Base-by-base conservation (phyloP, 306 rosid species). In the Abrus pulchellus region DNA sequence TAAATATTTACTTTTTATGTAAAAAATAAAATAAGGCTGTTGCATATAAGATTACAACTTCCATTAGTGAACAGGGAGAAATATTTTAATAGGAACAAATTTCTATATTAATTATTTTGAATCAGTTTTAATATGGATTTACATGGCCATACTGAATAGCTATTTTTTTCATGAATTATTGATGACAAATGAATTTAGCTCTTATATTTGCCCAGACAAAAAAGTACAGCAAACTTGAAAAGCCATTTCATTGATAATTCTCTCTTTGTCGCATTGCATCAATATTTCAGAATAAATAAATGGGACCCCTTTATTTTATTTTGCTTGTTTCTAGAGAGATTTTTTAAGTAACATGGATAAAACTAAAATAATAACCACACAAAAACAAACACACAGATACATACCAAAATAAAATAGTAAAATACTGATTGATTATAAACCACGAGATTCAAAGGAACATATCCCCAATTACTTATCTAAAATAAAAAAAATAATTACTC, bases 211-310 rank as follows among this genome's bases (percentile, higher is more conserved):
- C 40, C 2, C 40, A 36, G 2, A 36, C 2, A 55, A 7, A 55
- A 54, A 9, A 30, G 3, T 11, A 32, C 7, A 32, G 14, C 41
- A 30, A 11, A 10, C 41, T 60, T 60, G 66, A 60, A 60, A 60
- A 60, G 66, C 32, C 66, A 30, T 10, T 60, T 7, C 27, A 60
- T 59, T 4, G 4, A 60, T 60, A 11, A 60, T 60, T 60, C 2
- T 30, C 43, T 60, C 0, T 60, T 60, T 32, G 20, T 32, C 28
- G 43, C 43, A 32, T 30, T 10, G 5, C 20, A 32, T 60, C 41
- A 57, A 32, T 38, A 60, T 60, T 60, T 30, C 43, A 60, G 40
- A 60, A 60, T 60, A 9, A 60, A 60, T 32, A 60, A 59, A 10
- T 30, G 64, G 43, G 66, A 1, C 66, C 27, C 41, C 43, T 60